Conservation (phyloP, 1,139 yeast genomes). For the Saccharomyces hybrid region DNA sequence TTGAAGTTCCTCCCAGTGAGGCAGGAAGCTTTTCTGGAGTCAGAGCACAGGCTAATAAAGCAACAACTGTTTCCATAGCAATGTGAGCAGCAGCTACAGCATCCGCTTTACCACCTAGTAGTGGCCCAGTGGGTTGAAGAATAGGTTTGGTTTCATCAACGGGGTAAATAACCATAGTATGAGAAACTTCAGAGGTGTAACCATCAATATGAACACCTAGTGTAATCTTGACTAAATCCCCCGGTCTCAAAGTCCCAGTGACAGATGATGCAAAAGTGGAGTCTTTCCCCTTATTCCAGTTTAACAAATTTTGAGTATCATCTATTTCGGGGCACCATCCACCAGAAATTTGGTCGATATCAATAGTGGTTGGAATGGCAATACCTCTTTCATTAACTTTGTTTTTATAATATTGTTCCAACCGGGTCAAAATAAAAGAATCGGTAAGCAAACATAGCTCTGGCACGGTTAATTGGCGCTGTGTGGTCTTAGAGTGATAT, state of each 20-base stretch:
- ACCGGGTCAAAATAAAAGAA: constrained; percentile 52
- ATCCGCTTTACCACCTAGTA: constrained; percentile 80
- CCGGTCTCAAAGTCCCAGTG: constrained; percentile 50
- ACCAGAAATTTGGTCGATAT: constrained; percentile 66
- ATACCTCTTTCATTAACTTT: constrained; percentile 75
- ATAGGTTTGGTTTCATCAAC: constrained; percentile 35
- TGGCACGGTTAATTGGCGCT: constrained; percentile 47
- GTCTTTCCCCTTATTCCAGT: constrained; percentile 22
- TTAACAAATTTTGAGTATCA: constrained; percentile 39
- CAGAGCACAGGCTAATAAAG: constrained; percentile 65
- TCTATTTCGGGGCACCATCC: constrained; percentile 87
- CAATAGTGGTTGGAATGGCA: constrained; percentile 83
- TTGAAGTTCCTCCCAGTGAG: constrained; percentile 21
- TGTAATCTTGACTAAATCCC: constrained; percentile 77
- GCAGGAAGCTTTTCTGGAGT: constrained; percentile 67
- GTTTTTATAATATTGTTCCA: constrained; percentile 48
- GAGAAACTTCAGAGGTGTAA: constrained; percentile 79
- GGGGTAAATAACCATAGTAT: constrained; percentile 78
- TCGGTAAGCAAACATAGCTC: constrained; percentile 81
- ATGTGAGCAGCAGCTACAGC: constrained; percentile 82
- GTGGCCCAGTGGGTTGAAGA: constrained; percentile 59
- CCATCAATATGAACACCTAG: constrained; percentile 94
- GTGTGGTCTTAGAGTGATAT: constrained; percentile 44
- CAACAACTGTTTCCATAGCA: constrained; percentile 75
- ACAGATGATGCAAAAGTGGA: constrained; percentile 24